Base-by-base conservation (phyloP, 208 protist species). In the Acanthamoeba culbertsoni region DNA sequence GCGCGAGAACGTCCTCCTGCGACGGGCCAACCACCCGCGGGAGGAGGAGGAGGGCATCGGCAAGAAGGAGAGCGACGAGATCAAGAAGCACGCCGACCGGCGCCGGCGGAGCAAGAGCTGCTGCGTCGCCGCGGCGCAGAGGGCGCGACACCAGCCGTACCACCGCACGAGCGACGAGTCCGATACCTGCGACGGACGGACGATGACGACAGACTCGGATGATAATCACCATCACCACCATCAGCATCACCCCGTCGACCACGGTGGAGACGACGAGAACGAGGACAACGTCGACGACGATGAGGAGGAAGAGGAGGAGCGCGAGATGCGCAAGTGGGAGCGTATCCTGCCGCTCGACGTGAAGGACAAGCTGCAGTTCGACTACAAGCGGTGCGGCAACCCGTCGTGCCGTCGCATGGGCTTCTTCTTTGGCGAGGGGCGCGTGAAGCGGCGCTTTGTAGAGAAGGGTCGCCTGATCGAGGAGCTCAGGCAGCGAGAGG, bases 301-400 rank as follows among this genome's bases (percentile, higher is more conserved):
- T 6, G 28, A 77, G 65, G 65, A 37, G 0, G 65, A 77, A 12
- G 65, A 7, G 16, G 65, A 77, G 40, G 65, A 77, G 31, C 65
- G 20, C 28, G 65, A 33, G 5, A 77, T 77, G 65, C 65, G 65
- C 65, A 77, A 77, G 65, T 77, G 65, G 65, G 65, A 77, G 40
- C 65, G 65, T 37, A 40, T 77, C 7, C 40, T 77, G 65, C 65
- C 65, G 65, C 65, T 77, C 65, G 65, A 77, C 40, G 26, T 77
- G 35, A 77, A 77, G 65, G 65, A 77, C 28, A 77, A 77, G 40
- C 65, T 77, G 31, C 65, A 37, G 31, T 26, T 77, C 16, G 65
- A 77, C 40, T 77, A 77, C 65, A 77, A 77, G 65, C 65, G 65
- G 12, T 77, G 65, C 40, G 65, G 65, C 65, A 77, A 77, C 65